Evolutionary conservation across 2,329 filamentous ascomycete genomes (phyloP), one percentile per base, ranked within the genome.

Genomic region (Aspergillus texensis): DNA sequence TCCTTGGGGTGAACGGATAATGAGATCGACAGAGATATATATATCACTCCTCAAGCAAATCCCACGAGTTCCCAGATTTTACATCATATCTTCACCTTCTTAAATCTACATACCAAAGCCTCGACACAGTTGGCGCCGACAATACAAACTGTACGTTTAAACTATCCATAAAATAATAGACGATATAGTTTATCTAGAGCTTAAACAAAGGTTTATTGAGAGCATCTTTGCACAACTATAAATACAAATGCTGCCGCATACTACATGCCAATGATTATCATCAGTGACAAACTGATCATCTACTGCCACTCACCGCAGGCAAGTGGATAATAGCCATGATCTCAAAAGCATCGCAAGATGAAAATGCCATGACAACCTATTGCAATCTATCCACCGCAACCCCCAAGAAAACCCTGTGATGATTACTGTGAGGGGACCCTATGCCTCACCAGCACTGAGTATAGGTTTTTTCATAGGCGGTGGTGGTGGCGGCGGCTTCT

Each of bases 401-500:
- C 26, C 26, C 14, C 12, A 10, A 28, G n/a, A n/a, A 45, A 8
- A 6, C 34, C 14, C 30, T 39, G 9, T 16, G 30, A 24, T 55
- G 21, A 19, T 12, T 6, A 10, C 32, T 19, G 19, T n/a, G n/a
- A 21, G 41, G 55, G 5, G 50, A 26, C 14, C 19, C 61, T 67
- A 76, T 50, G 65, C 65, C 60, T 74, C 69, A 3, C 65, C 70
- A 36, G 70, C 70, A 46, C 73, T 70, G 4, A 77, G 59, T 30
- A 76, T 60, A 28, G 71, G 83, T 68, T 86, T 80, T 81, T 90
- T 90, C 78, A 88, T 84, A 26, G 88, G 88, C 12, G 86, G 86
- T 26, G 87, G 88, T 43, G 86, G 86, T 64, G 88, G 87, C 26
- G 86, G 84, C 14, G 88, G 87, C 76, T 90, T 90, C 82, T 89